A percentile compares a stretch with the other conserved stretches of the same genome.
Conservation (phyloP, 2,329 filamentous ascomycete genomes). For the Monosporascus sp. region DNA sequence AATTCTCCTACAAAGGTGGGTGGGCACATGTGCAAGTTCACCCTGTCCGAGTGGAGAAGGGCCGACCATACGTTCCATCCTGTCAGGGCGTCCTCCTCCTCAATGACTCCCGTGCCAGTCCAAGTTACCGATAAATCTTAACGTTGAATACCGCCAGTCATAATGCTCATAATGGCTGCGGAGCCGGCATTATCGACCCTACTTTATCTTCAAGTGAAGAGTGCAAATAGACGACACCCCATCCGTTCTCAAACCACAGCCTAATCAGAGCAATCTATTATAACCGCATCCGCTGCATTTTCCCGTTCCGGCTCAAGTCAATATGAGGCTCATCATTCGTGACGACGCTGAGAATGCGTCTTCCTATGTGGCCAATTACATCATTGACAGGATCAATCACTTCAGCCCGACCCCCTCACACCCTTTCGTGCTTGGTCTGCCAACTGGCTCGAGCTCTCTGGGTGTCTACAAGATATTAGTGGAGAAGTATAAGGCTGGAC, state of each 20-base stretch:
- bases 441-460: conserved; percentile 77
- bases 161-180: conserved; percentile 20
- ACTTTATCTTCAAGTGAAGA: conserved; percentile 3
- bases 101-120: background rate
- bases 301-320: conserved; percentile 21
- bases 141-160: conserved; percentile 11
- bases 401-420: conserved; percentile 67
- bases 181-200: conserved; percentile 13
- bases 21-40: conserved; percentile 11
- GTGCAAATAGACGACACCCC: background rate
- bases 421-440: conserved; percentile 78
- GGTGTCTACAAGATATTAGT: conserved; percentile 74
- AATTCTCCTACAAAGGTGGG: background rate
- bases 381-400: conserved; percentile 73
- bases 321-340: conserved; percentile 79
- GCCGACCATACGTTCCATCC: conserved; percentile 29
- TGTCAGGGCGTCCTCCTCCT: conserved; percentile 5
- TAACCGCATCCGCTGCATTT: conserved; percentile 10
- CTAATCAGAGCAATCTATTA: conserved; percentile 1
- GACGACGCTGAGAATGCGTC: conserved; percentile 65
- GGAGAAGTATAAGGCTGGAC: conserved; percentile 61
- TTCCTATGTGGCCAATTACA: conserved; percentile 74
- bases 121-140: conserved; percentile 3
- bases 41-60: conserved; percentile 13
- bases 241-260: conserved; percentile 1